Base-by-base conservation (phyloP, 495 filamentous ascomycete genomes). In the Baudoinia panamericana region DNA sequence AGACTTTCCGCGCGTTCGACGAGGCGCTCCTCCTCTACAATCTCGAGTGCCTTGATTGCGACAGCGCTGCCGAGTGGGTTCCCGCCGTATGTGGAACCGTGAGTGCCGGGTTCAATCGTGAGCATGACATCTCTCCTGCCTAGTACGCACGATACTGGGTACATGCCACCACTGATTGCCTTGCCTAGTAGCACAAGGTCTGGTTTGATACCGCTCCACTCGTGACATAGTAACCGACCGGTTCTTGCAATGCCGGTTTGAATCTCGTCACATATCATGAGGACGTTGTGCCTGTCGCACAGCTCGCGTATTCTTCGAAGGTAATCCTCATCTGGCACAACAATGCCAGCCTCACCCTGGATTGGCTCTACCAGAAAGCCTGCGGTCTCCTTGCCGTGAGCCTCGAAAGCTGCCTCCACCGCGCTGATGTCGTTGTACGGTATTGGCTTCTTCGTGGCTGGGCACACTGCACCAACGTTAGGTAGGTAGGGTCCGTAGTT, bases 21-120 rank as follows among this genome's bases (percentile, higher is more conserved):
- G 61, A 99, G 71, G 25, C 81, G 65, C 64, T 96, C 88, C 55
- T 99, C 90, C 51, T 84, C 71, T 31, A 99, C 76, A 35, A 99
- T 70, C 64, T 96, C 86, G 27, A 99, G 69, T n/a, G 90, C 90
- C 40, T 85, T 80, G 56, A 99, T 93, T 20, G 88, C 88, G 11
- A 99, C 84, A 24, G 90, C 90, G 51, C 86, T 95, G 1, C 84
- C 90, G n/a, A 99, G 68, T 2, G 90, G 90, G 63, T 99, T 99
- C 29, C 90, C 90, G 36, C 90, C 90, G 56, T 96, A 99, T 19
- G 90, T 99, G 20, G 83, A 92, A 23, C 90, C 90, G 56, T 99
- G 90, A 20, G 90, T 95, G 28, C 90, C 90, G 15, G 90, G 81
- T 68, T 99, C 92, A 44, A 99, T 67, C n/a, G 83, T 86, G 51